Conservation (phyloP, 768 basidiomycete species). For the Russula earlei region DNA sequence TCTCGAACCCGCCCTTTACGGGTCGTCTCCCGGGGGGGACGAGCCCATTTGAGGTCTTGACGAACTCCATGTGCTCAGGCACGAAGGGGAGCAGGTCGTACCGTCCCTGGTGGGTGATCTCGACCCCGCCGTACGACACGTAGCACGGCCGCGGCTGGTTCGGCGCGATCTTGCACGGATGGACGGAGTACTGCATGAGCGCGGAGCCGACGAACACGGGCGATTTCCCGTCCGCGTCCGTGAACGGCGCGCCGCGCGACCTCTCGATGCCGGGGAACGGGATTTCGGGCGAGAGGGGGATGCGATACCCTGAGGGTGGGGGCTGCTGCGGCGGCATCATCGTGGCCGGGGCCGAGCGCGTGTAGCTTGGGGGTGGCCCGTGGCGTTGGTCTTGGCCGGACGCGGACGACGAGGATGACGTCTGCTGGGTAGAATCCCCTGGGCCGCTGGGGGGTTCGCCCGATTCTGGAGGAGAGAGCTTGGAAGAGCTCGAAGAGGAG, state of each 20-base stretch:
- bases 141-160: conserved; percentile 33
- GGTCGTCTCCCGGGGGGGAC: conserved; percentile 50
- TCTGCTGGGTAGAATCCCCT: not conserved
- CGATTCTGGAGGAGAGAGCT: not conserved
- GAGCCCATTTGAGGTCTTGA: conserved; percentile 48
- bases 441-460: not conserved
- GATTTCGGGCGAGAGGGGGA: conserved; percentile 36
- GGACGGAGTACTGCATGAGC: conserved; percentile 52
- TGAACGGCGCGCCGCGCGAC: conserved; percentile 42
- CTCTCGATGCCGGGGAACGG: conserved; percentile 37
- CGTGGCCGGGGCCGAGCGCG: not conserved
- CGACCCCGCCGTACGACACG: conserved; percentile 56
- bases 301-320: conserved; percentile 59
- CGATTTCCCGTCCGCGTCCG: conserved; percentile 46
- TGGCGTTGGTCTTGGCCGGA: no score
- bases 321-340: not conserved
- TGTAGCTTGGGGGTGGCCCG: conserved; percentile 14
- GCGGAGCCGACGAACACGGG: conserved; percentile 71
- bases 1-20: conserved; percentile 70
- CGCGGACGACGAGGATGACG: no score
- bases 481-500: conserved; percentile 12
- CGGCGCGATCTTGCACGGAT: conserved; percentile 76
- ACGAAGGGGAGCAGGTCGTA: conserved; percentile 71
- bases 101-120: conserved; percentile 51
- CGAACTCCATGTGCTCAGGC: conserved; percentile 63